phyloP scores from a whole-genome alignment of 768 basidiomycete genomes.

The Tylopilus rubrobrunneus region DNA sequence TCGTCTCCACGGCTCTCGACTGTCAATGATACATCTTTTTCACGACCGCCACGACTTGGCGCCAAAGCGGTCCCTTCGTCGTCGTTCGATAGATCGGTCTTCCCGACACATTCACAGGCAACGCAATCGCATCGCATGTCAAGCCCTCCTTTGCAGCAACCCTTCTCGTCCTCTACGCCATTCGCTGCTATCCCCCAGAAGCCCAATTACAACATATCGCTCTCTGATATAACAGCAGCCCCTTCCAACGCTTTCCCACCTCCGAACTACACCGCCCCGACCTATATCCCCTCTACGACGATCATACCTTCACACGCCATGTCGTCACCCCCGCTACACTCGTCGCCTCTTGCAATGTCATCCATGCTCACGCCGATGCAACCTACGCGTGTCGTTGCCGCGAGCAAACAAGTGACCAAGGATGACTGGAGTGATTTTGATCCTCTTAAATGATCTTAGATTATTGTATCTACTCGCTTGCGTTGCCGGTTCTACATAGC shows the following conservation, averaged over 20 bases:
- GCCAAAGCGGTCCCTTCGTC: slow-evolving; percentile 34
- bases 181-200: slow-evolving; percentile 23
- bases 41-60: slow-evolving; percentile 39
- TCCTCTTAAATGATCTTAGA: slow-evolving; percentile 39
- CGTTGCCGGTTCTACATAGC: not conserved
- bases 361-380: slow-evolving; percentile 59
- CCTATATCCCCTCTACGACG: slow-evolving; percentile 14
- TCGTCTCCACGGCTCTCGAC: slow-evolving; percentile 32
- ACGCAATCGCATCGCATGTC: slow-evolving; percentile 16
- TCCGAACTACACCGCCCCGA: slow-evolving; percentile 13
- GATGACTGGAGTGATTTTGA: slow-evolving; percentile 83
- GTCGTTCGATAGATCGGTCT: slow-evolving; percentile 32
- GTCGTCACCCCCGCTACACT: slow-evolving; percentile 29
- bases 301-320: slow-evolving; percentile 22
- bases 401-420: slow-evolving; percentile 51
- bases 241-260: slow-evolving; percentile 15
- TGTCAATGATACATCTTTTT: slow-evolving; percentile 26
- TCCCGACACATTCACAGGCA: slow-evolving; percentile 24
- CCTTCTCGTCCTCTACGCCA: slow-evolving; percentile 8
- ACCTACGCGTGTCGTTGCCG: slow-evolving; percentile 38
- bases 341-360: slow-evolving; percentile 39
- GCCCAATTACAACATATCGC: slow-evolving; percentile 60
- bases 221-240: slow-evolving; percentile 29
- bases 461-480: slow-evolving; percentile 1
- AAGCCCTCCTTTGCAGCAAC: slow-evolving; percentile 23